Evolutionary conservation across 352 stramenopile species (phyloP).

Genomic region (Peronospora tabacina): DNA sequence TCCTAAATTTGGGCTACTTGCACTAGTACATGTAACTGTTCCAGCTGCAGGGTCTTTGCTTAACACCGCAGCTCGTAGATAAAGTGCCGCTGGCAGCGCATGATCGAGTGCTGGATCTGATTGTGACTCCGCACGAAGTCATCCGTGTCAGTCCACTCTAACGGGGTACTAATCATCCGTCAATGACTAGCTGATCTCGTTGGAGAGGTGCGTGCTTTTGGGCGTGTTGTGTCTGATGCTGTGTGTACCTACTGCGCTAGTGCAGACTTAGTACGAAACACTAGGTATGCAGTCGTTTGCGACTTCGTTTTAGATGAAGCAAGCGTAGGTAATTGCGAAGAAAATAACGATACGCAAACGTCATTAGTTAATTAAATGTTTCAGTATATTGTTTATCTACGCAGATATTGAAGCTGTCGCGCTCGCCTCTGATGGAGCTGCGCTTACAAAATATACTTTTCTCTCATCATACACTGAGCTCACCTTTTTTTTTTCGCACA

Average conservation of each 20-base stretch:
- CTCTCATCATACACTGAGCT: no score
- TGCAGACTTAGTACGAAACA: conserved; percentile 62
- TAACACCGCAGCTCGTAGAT: conserved; percentile 51
- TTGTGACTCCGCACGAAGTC: conserved; percentile 57
- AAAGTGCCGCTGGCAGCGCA: conserved; percentile 55
- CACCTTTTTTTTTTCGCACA: no score
- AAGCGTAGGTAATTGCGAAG: background rate
- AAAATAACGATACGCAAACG: no score
- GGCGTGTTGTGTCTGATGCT: conserved; percentile 37
- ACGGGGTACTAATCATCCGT: conserved; percentile 8
- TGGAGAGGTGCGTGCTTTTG: conserved; percentile 24
- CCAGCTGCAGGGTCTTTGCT: conserved; percentile 48
- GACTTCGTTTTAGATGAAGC: conserved; percentile 62
- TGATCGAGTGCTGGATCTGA: conserved; percentile 54
- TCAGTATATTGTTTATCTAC: no score
- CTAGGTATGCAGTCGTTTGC: conserved; percentile 49
- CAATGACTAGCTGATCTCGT: conserved; percentile 9
- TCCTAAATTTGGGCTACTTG: background rate
- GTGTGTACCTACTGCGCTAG: conserved; percentile 31
- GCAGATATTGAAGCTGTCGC: conserved; percentile 4
- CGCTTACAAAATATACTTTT: no score
- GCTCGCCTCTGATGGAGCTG: no score
- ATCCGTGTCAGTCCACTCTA: conserved; percentile 26
- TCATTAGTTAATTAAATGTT: no score
- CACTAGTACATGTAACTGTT: background rate